Evolutionary conservation across 192 early-diverging fungal genomes (phyloP), one percentile per base, ranked within the genome.

Genomic region (Obelidium mucronatum): DNA sequence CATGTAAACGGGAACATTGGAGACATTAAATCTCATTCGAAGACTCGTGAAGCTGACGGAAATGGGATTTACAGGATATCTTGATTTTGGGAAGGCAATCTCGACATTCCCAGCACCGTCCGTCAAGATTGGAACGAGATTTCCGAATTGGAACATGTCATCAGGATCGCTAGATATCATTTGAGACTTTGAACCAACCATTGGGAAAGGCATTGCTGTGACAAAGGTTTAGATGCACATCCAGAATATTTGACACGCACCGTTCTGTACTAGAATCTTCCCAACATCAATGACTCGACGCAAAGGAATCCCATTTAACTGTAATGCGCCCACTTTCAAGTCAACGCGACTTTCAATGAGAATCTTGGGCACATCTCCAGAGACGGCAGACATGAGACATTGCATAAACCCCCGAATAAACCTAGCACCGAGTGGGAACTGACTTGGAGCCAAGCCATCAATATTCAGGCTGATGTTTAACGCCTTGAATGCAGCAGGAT

Each of bases 381-480:
- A 39, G 28, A 15, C 6, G n/a, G 40, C 66, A 52, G n/a, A 28
- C 66, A 67, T 67, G n/a, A 67, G 31, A 51, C 66, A 67, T 11
- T 48, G 6, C 15, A 26, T 51, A 31, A 67, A 6, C 24, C 24
- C 42, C 1, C 31, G 19, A 39, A 52, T 15, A 34, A 67, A 52
- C 1, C 22, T 36, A n/a, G 37, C 24, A 6, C 66, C 66, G 8
- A 67, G 30, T 2, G 42, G 40, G 24, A 42, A 67, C 13, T n/a
- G n/a, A 51, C 28, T 15, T 11, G 11, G 8, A n/a, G n/a, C n/a
- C n/a, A 5, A n/a, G 6, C 17, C 17, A 11, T 39, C 63, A 1
- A 15, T 39, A 6, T 1, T 39, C 8, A 65, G 17, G 30, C 13
- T 13, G 19, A 15, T 15, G 17, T 65, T 65, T 17, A 65, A 40